Evolutionary conservation across 129 eudicot species (phyloP), one percentile per base, ranked within the genome.

Genomic region (Chrysanthemum lavandulifolium): DNA sequence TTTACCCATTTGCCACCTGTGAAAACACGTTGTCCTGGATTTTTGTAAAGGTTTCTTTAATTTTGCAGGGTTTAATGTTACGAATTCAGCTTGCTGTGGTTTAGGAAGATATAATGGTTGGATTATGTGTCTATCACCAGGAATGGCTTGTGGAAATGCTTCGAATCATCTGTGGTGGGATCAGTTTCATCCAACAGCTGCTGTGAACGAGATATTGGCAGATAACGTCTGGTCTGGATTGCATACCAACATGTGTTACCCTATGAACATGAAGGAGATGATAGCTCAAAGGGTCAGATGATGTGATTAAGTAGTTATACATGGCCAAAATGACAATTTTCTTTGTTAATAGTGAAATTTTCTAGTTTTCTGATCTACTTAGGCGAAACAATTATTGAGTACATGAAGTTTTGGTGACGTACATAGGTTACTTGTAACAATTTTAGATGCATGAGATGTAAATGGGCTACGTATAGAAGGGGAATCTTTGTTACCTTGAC

Each of bases 101-200:
- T 74, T 84, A 67, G 98, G 97, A 33, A 73, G 77, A 79, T 88
- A 94, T 31, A 90, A 77, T 48, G 98, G 98, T 59, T 79, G 86
- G 85, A 90, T 91, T 5, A 85, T 83, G 83, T 93, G 98, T 63
- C 45, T 90, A 57, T 84, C 97, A 33, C 81, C 98, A 57, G 92
- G 81, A 45, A 89, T 93, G 98, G 95, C 98, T 19, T 93, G 98
- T 68, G 61, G 49, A 7, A 82, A 89, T 59, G 97, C 98, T 69
- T 80, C 97, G 0, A 82, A 74, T 54, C 95, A 93, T 80, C 83
- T 93, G 25, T 93, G 97, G 98, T 93, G 98, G 97, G 98, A 93
- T 50, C 98, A 93, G 52, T 93, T 93, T 74, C 97, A 93, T 84
- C 98, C 98, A 12, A 94, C 98, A 2, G 86, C 84, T 73, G 87